phyloP scores from a whole-genome alignment of 495 filamentous ascomycete species.

The Aspergillus sclerotiicarbonarius region DNA sequence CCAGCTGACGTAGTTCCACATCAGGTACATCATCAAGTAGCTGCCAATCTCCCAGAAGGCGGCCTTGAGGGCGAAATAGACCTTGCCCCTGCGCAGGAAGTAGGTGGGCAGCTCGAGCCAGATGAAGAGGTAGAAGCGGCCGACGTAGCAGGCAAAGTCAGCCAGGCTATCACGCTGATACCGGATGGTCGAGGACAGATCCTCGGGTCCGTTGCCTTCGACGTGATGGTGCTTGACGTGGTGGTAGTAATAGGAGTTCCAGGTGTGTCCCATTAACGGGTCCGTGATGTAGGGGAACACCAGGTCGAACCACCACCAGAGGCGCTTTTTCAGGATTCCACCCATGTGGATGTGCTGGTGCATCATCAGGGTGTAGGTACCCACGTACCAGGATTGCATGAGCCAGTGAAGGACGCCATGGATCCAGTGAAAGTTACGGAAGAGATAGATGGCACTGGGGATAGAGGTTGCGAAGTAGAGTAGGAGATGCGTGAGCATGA shows the following conservation, averaged over 20 bases:
- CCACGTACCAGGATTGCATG: slow-evolving; percentile 62
- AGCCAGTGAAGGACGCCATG: slow-evolving; percentile 63
- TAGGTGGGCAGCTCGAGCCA: slow-evolving; percentile 76
- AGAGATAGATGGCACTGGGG: slow-evolving; percentile 64
- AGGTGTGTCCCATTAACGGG: slow-evolving; percentile 77
- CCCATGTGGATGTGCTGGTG: slow-evolving; percentile 80
- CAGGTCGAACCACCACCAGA: slow-evolving; percentile 52
- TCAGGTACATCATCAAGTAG: slow-evolving; percentile 46
- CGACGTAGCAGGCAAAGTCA: slow-evolving; percentile 66
- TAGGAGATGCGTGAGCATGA: slow-evolving; percentile 74
- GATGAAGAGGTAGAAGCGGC: slow-evolving; percentile 66
- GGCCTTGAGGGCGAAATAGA: slow-evolving; percentile 47
- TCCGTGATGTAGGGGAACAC: slow-evolving; percentile 71
- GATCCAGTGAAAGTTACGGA: slow-evolving; percentile 58
- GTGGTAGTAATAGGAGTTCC: slow-evolving; percentile 82
- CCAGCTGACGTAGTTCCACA: slow-evolving; percentile 47
- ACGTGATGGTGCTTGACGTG: slow-evolving; percentile 85
- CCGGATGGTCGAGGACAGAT: slow-evolving; percentile 70
- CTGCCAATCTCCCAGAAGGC: slow-evolving; percentile 56
- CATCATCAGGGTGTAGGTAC: slow-evolving; percentile 75
- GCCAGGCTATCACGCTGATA: slow-evolving; percentile 68
- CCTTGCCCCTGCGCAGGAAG: slow-evolving; percentile 59
- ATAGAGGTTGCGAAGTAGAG: slow-evolving; percentile 67
- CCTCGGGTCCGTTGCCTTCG: slow-evolving; percentile 74
- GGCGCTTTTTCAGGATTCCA: slow-evolving; percentile 55